A percentile compares a stretch with the other conserved stretches of the same genome.
phyloP scores from a whole-genome alignment of 176 grass and related monocot genomes.

The Oryza meyeriana region DNA sequence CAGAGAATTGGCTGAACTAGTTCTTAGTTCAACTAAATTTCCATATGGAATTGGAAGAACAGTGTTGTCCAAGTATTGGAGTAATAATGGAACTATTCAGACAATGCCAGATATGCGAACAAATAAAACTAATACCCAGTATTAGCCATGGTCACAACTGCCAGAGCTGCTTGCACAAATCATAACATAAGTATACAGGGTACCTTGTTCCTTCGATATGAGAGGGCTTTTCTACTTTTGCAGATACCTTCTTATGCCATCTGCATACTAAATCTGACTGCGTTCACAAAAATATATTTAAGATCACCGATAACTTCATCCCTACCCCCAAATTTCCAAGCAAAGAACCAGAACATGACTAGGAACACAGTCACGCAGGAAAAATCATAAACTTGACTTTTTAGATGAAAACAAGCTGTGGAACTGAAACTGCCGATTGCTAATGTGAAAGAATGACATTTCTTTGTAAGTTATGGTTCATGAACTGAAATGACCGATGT shows the following conservation, averaged over 20 bases:
- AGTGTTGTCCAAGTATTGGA: constrained; percentile 6
- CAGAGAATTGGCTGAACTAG: constrained; percentile 1
- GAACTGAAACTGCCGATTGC: background rate
- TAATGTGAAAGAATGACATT: background rate
- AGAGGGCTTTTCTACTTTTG: constrained; percentile 9
- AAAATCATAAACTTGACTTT: background rate
- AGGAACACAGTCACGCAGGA: background rate
- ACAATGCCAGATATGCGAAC: background rate
- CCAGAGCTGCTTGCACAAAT: background rate
- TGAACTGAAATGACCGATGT: background rate
- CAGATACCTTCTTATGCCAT: constrained; percentile 18
- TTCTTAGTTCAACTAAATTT: constrained; percentile 1
- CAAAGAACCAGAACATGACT: background rate
- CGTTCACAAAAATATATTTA: constrained; percentile 27
- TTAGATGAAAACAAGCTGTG: background rate
- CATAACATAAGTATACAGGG: constrained; percentile 6
- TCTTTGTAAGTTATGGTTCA: background rate
- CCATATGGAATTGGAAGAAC: constrained; percentile 12
- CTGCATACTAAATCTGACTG: constrained; percentile 26
- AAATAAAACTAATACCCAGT: constrained; percentile 20
- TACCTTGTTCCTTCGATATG: constrained; percentile 34
- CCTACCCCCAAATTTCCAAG: background rate
- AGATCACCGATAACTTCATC: constrained; percentile 7
- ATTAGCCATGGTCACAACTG: constrained; percentile 25
- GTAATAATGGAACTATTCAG: background rate